Conservation (phyloP, 1,139 yeast species). For the Geotrichum candidum region DNA sequence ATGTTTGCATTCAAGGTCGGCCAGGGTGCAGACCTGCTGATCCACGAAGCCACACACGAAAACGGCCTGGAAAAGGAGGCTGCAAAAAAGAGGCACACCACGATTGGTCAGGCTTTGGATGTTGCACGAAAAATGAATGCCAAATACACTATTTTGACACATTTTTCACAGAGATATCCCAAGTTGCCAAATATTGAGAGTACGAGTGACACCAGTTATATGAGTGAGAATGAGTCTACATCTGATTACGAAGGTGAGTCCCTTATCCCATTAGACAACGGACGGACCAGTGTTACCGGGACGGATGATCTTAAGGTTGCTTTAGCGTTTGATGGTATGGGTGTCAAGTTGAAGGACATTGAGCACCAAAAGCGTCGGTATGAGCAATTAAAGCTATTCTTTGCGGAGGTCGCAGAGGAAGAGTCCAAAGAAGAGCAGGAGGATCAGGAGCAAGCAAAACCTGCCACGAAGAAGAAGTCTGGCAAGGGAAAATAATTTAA, state of each 20-base stretch:
- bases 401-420: slow-evolving; percentile 24
- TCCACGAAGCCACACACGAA: slow-evolving; percentile 91
- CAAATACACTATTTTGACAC: slow-evolving; percentile 68
- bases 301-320: slow-evolving; percentile 27
- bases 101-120: slow-evolving; percentile 77
- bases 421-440: slow-evolving; percentile 1
- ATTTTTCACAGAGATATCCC: slow-evolving; percentile 87
- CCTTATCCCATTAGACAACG: slow-evolving; percentile 7
- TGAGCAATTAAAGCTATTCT: slow-evolving; percentile 29
- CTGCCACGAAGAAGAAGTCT: background rate
- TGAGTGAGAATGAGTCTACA: slow-evolving; percentile 18
- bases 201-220: slow-evolving; percentile 23
- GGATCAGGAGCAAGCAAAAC: background rate
- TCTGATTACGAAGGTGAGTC: slow-evolving; percentile 18
- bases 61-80: slow-evolving; percentile 81
- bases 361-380: slow-evolving; percentile 30
- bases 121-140: slow-evolving; percentile 71
- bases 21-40: slow-evolving; percentile 59
- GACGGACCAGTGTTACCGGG: background rate
- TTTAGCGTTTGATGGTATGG: slow-evolving; percentile 62
- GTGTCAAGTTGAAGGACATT: slow-evolving; percentile 41
- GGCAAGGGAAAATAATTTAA: background rate
- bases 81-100: slow-evolving; percentile 74
- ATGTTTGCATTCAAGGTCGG: slow-evolving; percentile 60
- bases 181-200: slow-evolving; percentile 48